Base-by-base conservation (phyloP, 495 filamentous ascomycete genomes). In the Talaromyces wortmannii region DNA sequence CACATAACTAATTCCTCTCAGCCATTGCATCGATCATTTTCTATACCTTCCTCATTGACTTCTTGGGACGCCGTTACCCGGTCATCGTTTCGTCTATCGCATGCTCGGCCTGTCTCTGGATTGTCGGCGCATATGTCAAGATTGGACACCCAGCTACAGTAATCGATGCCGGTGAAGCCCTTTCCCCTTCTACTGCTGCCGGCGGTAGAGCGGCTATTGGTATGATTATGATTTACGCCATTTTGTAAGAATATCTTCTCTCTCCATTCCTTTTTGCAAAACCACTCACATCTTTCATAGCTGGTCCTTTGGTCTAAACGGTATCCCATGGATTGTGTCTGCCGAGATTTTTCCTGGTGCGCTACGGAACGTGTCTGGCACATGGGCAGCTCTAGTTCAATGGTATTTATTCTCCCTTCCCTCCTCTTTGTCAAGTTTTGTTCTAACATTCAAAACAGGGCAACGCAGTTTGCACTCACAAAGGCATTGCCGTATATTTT, bases 51-150 rank as follows among this genome's bases (percentile, higher is more conserved):
- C 75, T 81, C 52, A 81, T 80, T 44, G 85, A 89, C 61, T 75
- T 75, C 1, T 68, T 86, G 1, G 86, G 85, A 6, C 76, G 85
- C 10, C 75, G 81, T 5, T 72, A 78, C 13, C 81, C 80, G 42
- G 76, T 89, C 18, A 71, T 88, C 55, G 82, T 79, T 70, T 87
- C 85, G 3, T 81, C 78, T 5, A 75, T 88, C 50, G 84, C 76
- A 6, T 82, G 83, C 65, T 77, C 74, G 6, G 64, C 81, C 18
- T 77, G 75, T 57, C 86, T 87, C 76, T 83, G 83, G 63, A 86
- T 88, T 61, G 82, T 89, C 56, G 85, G 85, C 18, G 54, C 53
- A 7, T 63, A 63, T 72, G 72, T 90, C 36, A 85, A 89, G 48
- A 64, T 81, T 44, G 73, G 75, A 4, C 63, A 78, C 50, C 69